Percentiles rank a stretch among this genome's conserved stretches.
These are phyloP conservation scores for Cladophialophora psammophila DNA, from an alignment of 2,329 filamentous ascomycete species.

Conservation along the genomic window DNA sequence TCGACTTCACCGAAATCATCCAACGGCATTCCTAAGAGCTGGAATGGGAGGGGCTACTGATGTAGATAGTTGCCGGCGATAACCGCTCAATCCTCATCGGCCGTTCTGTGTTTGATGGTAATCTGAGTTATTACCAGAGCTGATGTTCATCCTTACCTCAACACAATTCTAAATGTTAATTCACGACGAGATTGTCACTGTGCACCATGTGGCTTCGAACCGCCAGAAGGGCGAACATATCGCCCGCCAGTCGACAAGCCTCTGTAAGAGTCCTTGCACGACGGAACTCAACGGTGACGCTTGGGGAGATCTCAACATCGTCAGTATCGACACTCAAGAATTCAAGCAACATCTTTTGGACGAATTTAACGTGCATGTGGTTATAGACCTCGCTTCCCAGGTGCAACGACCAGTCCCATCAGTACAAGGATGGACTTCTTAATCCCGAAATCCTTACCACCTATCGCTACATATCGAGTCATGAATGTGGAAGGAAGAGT, in stretches of 20 bases:
- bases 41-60: not conserved
- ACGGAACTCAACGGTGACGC: constrained; percentile 8
- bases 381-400: constrained; percentile 68
- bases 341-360: not conserved
- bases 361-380: not conserved
- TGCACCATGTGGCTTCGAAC: not conserved
- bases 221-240: not conserved
- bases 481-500: constrained; percentile 86
- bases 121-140: not conserved
- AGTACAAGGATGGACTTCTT: constrained; percentile 80
- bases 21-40: not conserved
- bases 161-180: not conserved
- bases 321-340: constrained; percentile 3
- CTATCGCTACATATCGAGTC: constrained; percentile 88
- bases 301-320: constrained; percentile 25
- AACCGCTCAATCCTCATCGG: not conserved
- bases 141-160: not conserved
- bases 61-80: not conserved
- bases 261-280: not conserved
- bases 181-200: not conserved
- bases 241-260: constrained; percentile 2
- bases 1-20: not conserved
- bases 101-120: not conserved
- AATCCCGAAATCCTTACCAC: constrained; percentile 71
- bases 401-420: constrained; percentile 91